Evolutionary conservation across 257 asterid genomes (phyloP).

Genomic region (Solanum pennellii): DNA sequence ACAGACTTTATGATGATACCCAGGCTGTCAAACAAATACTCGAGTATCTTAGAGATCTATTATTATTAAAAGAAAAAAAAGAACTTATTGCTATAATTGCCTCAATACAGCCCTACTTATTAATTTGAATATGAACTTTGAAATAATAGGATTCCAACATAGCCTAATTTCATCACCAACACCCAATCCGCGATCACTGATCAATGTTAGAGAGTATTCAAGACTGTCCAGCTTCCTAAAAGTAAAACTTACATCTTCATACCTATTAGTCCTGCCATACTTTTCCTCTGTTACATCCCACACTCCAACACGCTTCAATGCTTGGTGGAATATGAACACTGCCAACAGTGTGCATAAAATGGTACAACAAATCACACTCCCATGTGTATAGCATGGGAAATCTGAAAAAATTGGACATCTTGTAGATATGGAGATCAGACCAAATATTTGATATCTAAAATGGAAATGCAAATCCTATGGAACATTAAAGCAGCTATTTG

Average conservation of each 20-base stretch:
- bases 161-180: slow-evolving; percentile 32
- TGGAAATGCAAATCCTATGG: neutral
- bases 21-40: no score
- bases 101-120: no score
- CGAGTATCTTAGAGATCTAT: no score
- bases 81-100: no score
- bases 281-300: no score
- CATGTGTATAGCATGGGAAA: neutral
- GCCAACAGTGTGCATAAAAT: neutral
- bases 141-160: slow-evolving; percentile 11
- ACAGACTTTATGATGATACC: no score
- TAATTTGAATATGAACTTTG: no score
- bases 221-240: neutral
- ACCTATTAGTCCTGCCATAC: no score
- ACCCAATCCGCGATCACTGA: slow-evolving; percentile 4
- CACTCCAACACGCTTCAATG: no score
- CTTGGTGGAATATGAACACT: neutral
- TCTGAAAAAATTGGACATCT: neutral
- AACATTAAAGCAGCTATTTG: neutral
- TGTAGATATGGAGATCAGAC: no score
- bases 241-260: no score
- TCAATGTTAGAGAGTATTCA: neutral
- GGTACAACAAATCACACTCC: neutral
- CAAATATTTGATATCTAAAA: neutral
- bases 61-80: no score